phyloP scores from a whole-genome alignment of 352 stramenopile species.

The Phytophthora sp. region DNA sequence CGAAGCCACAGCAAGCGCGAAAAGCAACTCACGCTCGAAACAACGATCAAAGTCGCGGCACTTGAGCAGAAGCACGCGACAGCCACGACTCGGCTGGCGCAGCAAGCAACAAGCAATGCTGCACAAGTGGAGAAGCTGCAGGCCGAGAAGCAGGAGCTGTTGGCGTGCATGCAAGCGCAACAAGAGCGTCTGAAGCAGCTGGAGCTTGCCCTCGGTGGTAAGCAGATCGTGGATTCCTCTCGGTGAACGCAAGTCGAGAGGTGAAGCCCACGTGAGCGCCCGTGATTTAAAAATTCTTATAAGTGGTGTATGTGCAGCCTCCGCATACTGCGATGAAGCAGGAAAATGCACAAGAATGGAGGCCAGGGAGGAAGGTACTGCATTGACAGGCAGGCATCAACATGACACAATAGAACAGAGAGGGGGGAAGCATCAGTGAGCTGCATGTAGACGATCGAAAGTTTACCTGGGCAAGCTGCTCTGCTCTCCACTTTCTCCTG shows the following conservation, averaged over 20 bases:
- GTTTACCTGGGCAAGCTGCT: constrained; percentile 33
- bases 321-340: constrained; percentile 35
- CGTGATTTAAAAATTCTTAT: constrained; percentile 22
- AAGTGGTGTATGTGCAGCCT: constrained; percentile 24
- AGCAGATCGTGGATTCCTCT: constrained; percentile 45
- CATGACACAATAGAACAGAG: constrained; percentile 41
- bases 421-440: constrained; percentile 30
- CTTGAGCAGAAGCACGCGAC: constrained; percentile 57
- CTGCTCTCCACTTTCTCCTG: constrained; percentile 27
- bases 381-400: constrained; percentile 30
- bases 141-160: constrained; percentile 57
- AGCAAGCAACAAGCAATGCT: constrained; percentile 35
- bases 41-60: constrained; percentile 44
- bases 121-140: constrained; percentile 48
- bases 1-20: constrained; percentile 44
- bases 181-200: constrained; percentile 58
- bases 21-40: constrained; percentile 56
- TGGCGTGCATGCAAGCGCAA: constrained; percentile 38
- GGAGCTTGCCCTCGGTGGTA: constrained; percentile 53
- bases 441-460: constrained; percentile 30
- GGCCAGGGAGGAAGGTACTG: constrained; percentile 15
- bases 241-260: constrained; percentile 36
- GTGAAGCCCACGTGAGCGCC: constrained; percentile 8
- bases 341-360: constrained; percentile 20
- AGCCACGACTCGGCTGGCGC: constrained; percentile 46